Evolutionary conservation across 2,329 filamentous ascomycete genomes (phyloP), one percentile per base, ranked within the genome.

Genomic region (Blastomyces emzantsi): DNA sequence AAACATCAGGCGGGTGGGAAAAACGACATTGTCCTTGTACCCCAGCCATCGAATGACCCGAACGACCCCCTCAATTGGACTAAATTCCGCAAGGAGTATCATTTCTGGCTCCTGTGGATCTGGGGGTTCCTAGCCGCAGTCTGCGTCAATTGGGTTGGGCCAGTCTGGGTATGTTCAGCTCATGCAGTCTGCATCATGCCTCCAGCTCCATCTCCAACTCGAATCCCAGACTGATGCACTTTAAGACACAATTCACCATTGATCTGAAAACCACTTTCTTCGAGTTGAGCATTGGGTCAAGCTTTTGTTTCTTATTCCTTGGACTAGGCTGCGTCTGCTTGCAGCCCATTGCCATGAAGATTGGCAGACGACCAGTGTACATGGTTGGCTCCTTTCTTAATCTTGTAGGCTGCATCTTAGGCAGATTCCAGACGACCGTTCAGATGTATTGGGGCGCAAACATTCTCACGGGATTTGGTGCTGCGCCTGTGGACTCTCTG

Each of bases 401-500:
- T 43, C 22, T 66, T 22, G 52, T 58, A 55, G 64, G 64, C 9
- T 64, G 64, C 52, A 63, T 67, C 43, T 9, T 64, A n/a, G 64
- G 66, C 15, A 63, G 41, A n/a, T 63, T 64, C 43, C 66, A 66
- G 58, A 59, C 22, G 1, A 63, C 41, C 5, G 62, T 66, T 15
- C 49, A 63, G 39, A 62, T 63, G 45, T 59, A 49, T 51, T 66
- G 41, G 45, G 65, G 45, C 9, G 59, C 60, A 52, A 65, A 61
- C 33, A 62, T 65, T 43, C 45, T 66, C 28, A 63, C 61, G 11
- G 63, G 63, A 60, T 58, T 82, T 66, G 78, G 80, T 55, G 76
- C 74, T 9, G 77, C 80, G 2, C 80, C 81, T 0, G 77, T 81
- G 36, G 81, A 82, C 67, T 79, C 78, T 25, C 69, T 83, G 15